These are phyloP conservation scores for Fraxinus sp. DNA, from an alignment of 305 asterid species.

Conservation along the genomic window DNA sequence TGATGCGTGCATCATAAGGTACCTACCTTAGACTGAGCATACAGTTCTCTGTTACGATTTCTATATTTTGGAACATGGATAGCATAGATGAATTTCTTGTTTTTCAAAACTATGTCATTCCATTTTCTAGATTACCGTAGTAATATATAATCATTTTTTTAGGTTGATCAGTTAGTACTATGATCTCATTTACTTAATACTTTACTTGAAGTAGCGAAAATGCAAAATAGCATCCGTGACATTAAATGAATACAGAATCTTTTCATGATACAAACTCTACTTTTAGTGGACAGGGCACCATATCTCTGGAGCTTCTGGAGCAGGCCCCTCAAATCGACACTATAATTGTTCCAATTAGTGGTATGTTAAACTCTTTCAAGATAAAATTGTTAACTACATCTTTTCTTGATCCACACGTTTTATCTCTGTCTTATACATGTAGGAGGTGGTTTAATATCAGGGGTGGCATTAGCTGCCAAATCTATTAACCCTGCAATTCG, in stretches of 20 bases:
- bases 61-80: neutral
- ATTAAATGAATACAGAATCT: neutral
- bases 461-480: conserved; percentile 87
- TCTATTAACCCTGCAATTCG: conserved; percentile 70
- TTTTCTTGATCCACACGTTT: conserved; percentile 9
- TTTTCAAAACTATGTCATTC: neutral
- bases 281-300: conserved; percentile 90
- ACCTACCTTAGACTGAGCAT: conserved; percentile 3
- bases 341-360: conserved; percentile 79
- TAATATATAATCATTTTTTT: neutral
- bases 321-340: conserved; percentile 76
- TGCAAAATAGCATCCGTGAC: neutral
- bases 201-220: neutral
- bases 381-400: neutral
- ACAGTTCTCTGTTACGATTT: neutral
- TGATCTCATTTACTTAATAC: neutral
- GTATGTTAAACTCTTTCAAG: conserved; percentile 37
- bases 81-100: neutral
- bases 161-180: neutral
- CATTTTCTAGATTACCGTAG: neutral
- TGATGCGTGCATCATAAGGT: conserved; percentile 77
- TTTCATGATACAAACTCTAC: neutral
- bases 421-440: conserved; percentile 9
- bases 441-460: conserved; percentile 95
- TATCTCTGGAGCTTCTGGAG: conserved; percentile 76